These are phyloP conservation scores for Ceratonia siliqua DNA, from an alignment of 306 rosid genomes.

Conservation along the genomic window DNA sequence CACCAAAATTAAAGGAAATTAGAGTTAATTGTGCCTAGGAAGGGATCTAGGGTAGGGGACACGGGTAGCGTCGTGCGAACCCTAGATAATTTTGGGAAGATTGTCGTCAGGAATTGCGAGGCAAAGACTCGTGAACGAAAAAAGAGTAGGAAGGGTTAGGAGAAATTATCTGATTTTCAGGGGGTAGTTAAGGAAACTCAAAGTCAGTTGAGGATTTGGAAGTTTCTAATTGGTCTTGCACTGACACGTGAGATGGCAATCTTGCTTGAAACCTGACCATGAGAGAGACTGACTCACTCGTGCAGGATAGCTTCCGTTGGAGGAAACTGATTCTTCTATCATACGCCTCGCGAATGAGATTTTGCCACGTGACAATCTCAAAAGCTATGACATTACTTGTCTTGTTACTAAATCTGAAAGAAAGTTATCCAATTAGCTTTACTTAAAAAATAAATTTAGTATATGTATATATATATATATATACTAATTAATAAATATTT, in stretches of 20 bases:
- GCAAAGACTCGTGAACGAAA: constrained; percentile 24
- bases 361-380: background rate
- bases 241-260: constrained; percentile 28
- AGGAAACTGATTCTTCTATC: background rate
- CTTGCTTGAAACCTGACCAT: too few relatives aligned
- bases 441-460: too few relatives aligned
- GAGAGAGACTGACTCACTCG: background rate
- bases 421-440: too few relatives aligned
- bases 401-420: too few relatives aligned
- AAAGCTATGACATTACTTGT: too few relatives aligned
- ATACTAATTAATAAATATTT: too few relatives aligned
- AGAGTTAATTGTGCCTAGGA: background rate
- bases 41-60: constrained; percentile 12
- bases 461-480: too few relatives aligned
- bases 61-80: constrained; percentile 39
- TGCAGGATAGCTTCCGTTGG: too few relatives aligned
- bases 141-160: background rate
- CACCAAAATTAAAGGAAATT: constrained; percentile 16
- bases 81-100: constrained; percentile 45
- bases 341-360: background rate
- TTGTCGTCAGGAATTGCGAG: constrained; percentile 36
- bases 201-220: background rate
- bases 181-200: constrained; percentile 40
- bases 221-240: background rate
- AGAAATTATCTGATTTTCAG: constrained; percentile 27